These are phyloP conservation scores for Zalaria obscura DNA, from an alignment of 2,329 filamentous ascomycete species.

Conservation along the genomic window DNA sequence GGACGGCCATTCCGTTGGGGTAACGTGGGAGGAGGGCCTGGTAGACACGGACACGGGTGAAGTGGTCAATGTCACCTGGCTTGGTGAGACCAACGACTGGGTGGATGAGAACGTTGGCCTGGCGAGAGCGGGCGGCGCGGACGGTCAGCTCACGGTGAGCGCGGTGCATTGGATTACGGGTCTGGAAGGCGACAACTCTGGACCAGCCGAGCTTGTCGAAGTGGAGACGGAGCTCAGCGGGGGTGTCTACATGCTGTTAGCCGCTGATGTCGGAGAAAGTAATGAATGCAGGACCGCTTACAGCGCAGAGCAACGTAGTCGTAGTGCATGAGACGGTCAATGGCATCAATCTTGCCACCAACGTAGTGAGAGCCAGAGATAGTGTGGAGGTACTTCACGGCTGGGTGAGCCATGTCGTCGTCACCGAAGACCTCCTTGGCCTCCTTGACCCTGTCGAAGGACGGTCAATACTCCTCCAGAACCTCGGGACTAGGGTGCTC, in stretches of 20 bases:
- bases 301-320: conserved; percentile 95
- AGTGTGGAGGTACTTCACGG: conserved; percentile 76
- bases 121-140: conserved; percentile 83
- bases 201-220: conserved; percentile 99
- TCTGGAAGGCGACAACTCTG: conserved; percentile 97
- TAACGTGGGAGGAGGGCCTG: conserved; percentile 92
- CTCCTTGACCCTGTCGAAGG: conserved; percentile 56
- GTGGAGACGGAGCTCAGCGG: conserved; percentile 84
- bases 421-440: conserved; percentile 88
- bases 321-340: conserved; percentile 94
- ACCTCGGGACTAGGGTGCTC: conserved; percentile 14
- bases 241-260: conserved; percentile 50
- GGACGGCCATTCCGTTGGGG: conserved; percentile 96
- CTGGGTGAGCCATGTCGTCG: conserved; percentile 70
- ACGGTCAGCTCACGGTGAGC: conserved; percentile 97
- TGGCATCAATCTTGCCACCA: conserved; percentile 88
- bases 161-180: conserved; percentile 96
- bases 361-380: conserved; percentile 79
- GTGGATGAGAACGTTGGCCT: conserved; percentile 98
- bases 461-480: neutral
- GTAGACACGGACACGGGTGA: conserved; percentile 97
- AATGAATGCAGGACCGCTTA: conserved; percentile 22
- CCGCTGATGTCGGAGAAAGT: neutral
- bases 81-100: conserved; percentile 97
- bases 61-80: conserved; percentile 98